These are phyloP conservation scores for Verticillium klebahnii DNA, from an alignment of 2,329 filamentous ascomycete genomes.

Conservation along the genomic window DNA sequence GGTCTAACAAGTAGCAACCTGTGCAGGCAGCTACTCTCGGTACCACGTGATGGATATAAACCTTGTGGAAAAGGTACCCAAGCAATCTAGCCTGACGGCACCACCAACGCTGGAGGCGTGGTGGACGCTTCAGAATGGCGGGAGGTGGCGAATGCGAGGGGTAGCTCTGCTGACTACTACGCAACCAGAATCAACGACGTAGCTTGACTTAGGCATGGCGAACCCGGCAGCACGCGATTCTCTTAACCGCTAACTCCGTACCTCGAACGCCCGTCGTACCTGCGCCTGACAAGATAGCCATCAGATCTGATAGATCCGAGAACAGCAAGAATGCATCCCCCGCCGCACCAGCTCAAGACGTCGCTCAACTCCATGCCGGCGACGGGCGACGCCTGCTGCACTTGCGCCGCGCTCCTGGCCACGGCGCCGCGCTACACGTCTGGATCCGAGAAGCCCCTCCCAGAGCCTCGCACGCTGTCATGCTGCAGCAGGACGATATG, in stretches of 20 bases:
- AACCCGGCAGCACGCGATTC: neutral
- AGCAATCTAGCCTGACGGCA: too few species aligned
- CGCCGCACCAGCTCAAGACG: neutral
- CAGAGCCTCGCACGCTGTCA: constrained; percentile 55
- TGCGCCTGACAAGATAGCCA: neutral
- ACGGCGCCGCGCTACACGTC: constrained; percentile 46
- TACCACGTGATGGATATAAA: too few species aligned
- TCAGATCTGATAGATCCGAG: too few species aligned
- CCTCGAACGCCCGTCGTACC: neutral
- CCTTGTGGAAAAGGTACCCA: too few species aligned
- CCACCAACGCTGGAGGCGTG: too few species aligned
- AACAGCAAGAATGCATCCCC: neutral
- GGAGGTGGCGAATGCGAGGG: neutral
- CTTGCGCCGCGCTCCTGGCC: constrained; percentile 60
- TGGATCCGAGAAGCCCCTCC: constrained; percentile 56
- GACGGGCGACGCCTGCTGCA: constrained; percentile 54
- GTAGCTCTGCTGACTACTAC: neutral
- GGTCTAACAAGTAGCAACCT: too few species aligned
- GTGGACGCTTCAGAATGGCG: too few species aligned
- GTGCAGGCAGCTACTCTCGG: too few species aligned
- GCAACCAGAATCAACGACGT: neutral
- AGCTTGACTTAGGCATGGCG: neutral
- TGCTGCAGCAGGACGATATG: constrained; percentile 73
- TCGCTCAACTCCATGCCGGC: neutral
- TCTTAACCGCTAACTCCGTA: neutral